Evolutionary conservation across 345 rosid genomes (phyloP), one percentile per base, ranked within the genome.

Genomic region (Eucalyptus microcorys): DNA sequence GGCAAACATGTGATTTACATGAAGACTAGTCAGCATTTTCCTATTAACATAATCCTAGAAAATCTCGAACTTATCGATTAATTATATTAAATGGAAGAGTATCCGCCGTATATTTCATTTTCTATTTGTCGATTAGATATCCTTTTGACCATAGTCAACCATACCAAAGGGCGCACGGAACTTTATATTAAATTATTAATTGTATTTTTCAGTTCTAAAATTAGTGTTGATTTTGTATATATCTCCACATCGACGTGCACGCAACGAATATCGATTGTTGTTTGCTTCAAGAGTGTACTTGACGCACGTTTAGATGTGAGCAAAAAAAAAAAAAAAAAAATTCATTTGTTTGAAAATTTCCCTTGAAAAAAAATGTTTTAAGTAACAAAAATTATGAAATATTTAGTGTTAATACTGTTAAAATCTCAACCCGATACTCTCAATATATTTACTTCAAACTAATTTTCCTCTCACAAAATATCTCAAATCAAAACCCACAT

Each of bases 401-500:
- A 37, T 17, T 71, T 71, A 21, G 45, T 22, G 24, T 64, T 27
- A 64, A 37, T 3, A 17, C 0, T 4, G 0, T 71, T 71, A 34
- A 66, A 34, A 37, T 71, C 26, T 34, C 24, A 32, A 68, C 9
- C 11, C 0, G 0, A 2, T 16, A 34, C 6, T 21, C 7, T 13
- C 2, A 7, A 0, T 0, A 5, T 76, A 76, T 76, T 76, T 6
- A 76, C 27, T 19, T 12, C 27, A 21, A 76, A 21, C 0, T 11
- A 40, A 40, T 76, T 40, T 21, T 40, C 3, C 4, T 21, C 7
- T 10, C 5, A 71, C 0, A 6, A 37, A 26, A 76, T 21, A 76
- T 76, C 47, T 19, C 7, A 21, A 76, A 76, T 4, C 5, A 21
- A 9, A 0, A 76, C 40, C 30, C 42, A 10, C 8, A 6, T 1